Conservation (phyloP, 129 eudicot genomes). For the Arctium minus region DNA sequence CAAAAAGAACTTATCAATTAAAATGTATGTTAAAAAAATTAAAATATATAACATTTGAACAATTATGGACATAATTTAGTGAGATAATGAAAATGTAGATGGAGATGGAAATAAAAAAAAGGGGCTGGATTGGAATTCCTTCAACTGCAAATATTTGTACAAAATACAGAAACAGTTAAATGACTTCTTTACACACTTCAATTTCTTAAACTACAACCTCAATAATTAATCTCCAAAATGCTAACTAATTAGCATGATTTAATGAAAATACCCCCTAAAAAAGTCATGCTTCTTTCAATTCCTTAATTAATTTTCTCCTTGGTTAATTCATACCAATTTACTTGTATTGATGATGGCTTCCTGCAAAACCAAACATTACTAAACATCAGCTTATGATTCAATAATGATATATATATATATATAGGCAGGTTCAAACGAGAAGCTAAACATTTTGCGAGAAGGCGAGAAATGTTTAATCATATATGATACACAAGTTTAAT, state of each 20-base stretch:
- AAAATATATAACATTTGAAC: not conserved
- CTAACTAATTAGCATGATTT: conserved; percentile 4
- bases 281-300: conserved; percentile 22
- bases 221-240: conserved; percentile 18
- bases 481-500: too few relatives aligned
- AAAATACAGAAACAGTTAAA: conserved; percentile 35
- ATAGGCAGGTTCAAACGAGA: too few relatives aligned
- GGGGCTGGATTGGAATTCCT: conserved; percentile 17
- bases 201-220: conserved; percentile 17
- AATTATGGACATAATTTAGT: not conserved
- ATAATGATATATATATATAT: too few relatives aligned
- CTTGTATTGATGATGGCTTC: conserved; percentile 31
- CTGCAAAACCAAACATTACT: conserved; percentile 9
- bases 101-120: not conserved
- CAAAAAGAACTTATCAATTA: not conserved
- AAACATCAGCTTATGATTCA: not conserved
- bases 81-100: not conserved
- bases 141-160: conserved; percentile 55
- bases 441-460: too few relatives aligned
- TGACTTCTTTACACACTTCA: conserved; percentile 6
- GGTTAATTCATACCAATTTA: conserved; percentile 6
- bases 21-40: too few relatives aligned
- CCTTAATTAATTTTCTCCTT: not conserved
- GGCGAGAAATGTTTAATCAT: too few relatives aligned
- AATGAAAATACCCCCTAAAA: conserved; percentile 15